These are phyloP conservation scores for Daldinia loculata DNA, from an alignment of 495 filamentous ascomycete genomes.

Conservation along the genomic window DNA sequence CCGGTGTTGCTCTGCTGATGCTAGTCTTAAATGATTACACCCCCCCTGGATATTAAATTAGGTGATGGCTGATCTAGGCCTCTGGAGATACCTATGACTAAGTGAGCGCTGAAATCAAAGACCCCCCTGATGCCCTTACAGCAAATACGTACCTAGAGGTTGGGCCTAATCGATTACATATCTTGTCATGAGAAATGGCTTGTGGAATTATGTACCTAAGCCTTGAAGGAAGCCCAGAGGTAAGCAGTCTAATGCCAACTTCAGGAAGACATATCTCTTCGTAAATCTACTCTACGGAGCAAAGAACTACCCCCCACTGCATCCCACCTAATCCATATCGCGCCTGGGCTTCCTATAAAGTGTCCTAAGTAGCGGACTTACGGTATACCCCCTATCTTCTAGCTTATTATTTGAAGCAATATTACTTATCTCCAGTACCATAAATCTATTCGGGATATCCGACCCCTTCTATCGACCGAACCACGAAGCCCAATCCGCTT, in stretches of 20 bases:
- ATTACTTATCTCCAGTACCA: neutral
- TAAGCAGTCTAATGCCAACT: neutral
- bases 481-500: neutral
- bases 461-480: neutral
- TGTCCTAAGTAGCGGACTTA: neutral
- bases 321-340: neutral
- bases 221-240: neutral
- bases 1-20: neutral
- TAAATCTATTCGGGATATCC: neutral
- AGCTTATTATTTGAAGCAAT: neutral
- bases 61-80: neutral
- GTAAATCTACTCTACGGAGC: neutral
- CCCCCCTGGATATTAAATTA: conserved; percentile 1
- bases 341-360: neutral
- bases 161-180: neutral
- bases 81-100: neutral
- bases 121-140: neutral
- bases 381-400: neutral
- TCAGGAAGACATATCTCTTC: neutral
- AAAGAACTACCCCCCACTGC: neutral
- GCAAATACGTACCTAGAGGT: neutral
- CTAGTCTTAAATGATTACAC: neutral
- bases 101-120: neutral
- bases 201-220: neutral
- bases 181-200: neutral